Evolutionary conservation across 2,329 filamentous ascomycete species (phyloP).

Genomic region (Neonectria hederae): DNA sequence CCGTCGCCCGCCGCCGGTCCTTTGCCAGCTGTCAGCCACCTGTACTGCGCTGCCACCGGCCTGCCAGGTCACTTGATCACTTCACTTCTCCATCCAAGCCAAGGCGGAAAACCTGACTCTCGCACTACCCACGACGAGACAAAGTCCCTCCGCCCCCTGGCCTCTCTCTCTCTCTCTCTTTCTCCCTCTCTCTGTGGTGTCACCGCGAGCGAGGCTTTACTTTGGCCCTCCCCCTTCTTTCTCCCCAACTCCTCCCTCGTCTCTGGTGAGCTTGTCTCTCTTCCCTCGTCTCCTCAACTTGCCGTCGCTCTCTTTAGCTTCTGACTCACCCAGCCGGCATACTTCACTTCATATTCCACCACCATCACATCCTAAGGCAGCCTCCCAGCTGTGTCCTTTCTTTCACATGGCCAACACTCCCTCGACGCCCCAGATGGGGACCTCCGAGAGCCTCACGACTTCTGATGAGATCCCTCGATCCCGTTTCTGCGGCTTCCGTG

Average conservation of each 20-base stretch:
- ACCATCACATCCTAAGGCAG: neutral
- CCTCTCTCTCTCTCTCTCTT: neutral
- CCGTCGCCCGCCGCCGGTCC: neutral
- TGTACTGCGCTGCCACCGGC: neutral
- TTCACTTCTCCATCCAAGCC: neutral
- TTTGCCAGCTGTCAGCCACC: conserved; percentile 8
- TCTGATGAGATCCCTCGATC: conserved; percentile 32
- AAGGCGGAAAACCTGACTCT: neutral
- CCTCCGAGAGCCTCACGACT: neutral
- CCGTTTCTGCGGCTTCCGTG: conserved; percentile 47
- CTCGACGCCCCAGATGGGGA: conserved; percentile 22
- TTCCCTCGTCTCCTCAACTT: neutral
- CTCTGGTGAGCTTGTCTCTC: neutral
- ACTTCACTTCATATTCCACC: neutral
- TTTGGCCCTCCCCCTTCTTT: conserved; percentile 11
- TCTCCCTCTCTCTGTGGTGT: conserved; percentile 27
- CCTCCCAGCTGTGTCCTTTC: neutral
- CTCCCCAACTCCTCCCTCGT: neutral
- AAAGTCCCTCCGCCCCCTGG: neutral
- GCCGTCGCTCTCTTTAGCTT: neutral
- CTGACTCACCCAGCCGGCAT: neutral
- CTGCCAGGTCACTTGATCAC: neutral
- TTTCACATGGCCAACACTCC: conserved; percentile 27
- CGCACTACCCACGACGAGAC: neutral
- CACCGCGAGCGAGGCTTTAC: conserved; percentile 19